Evolutionary conservation across 371 early-diverging fungal genomes (phyloP).

Genomic region (Mortierella sp.): DNA sequence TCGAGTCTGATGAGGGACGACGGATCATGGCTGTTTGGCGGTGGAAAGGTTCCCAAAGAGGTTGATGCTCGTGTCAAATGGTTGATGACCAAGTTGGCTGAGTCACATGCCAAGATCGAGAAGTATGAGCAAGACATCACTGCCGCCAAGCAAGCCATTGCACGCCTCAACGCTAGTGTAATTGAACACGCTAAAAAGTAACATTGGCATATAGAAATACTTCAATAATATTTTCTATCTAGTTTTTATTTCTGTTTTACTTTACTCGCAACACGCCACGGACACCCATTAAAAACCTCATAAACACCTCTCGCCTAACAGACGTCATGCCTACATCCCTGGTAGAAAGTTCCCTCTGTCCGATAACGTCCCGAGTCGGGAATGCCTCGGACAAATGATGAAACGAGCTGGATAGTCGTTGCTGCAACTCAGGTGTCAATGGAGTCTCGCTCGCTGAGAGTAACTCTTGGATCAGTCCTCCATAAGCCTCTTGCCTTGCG

Average conservation of each 20-base stretch:
- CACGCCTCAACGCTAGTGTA: neutral
- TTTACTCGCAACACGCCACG: constrained; percentile 76
- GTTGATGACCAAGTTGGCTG: constrained; percentile 66
- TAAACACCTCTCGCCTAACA: constrained; percentile 63
- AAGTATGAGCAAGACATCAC: constrained; percentile 64
- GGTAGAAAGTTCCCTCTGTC: constrained; percentile 33
- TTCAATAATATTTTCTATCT: no score
- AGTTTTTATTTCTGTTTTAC: constrained; percentile 35
- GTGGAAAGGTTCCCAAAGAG: constrained; percentile 67
- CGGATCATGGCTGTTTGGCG: constrained; percentile 57
- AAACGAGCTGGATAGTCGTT: constrained; percentile 54
- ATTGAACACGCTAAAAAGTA: no score
- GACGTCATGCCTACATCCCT: constrained; percentile 53
- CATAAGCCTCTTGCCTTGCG: constrained; percentile 63
- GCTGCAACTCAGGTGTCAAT: constrained; percentile 63
- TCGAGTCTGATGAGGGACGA: constrained; percentile 57
- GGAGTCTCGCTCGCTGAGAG: constrained; percentile 62
- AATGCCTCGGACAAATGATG: constrained; percentile 42
- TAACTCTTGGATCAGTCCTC: constrained; percentile 68
- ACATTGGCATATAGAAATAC: no score
- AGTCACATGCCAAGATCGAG: constrained; percentile 65
- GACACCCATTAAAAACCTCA: constrained; percentile 73
- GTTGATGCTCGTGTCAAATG: constrained; percentile 68
- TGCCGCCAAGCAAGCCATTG: constrained; percentile 62
- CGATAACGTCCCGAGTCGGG: constrained; percentile 23